These are phyloP conservation scores for Chalciporus pseudorubinellus DNA, from an alignment of 768 basidiomycete genomes.

Conservation along the genomic window DNA sequence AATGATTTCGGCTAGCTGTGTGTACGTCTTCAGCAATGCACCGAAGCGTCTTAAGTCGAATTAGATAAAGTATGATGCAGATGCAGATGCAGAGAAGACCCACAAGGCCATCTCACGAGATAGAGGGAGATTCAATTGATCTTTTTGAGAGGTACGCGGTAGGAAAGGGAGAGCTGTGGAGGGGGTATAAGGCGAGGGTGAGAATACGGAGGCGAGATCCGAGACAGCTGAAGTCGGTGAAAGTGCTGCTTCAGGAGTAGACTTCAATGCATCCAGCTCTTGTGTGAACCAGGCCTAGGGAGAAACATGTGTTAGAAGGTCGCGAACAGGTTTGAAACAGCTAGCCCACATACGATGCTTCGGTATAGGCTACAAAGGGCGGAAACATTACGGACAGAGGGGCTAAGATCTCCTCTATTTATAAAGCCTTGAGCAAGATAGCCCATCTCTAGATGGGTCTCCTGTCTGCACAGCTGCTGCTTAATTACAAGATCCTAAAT, in stretches of 20 bases:
- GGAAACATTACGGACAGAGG: slow-evolving; percentile 67
- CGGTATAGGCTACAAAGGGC: slow-evolving; percentile 78
- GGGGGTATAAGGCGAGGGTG: slow-evolving; percentile 38
- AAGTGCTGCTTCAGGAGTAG: slow-evolving; percentile 46
- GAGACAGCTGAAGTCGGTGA: slow-evolving; percentile 49
- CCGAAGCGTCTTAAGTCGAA: slow-evolving; percentile 72
- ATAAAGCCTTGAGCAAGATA: slow-evolving; percentile 57
- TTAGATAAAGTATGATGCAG: not conserved
- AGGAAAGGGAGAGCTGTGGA: slow-evolving; percentile 47
- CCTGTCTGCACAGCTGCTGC: slow-evolving; percentile 65
- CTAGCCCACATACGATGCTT: slow-evolving; percentile 65
- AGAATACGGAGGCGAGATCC: slow-evolving; percentile 45
- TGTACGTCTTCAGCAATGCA: slow-evolving; percentile 85
- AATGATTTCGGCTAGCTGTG: slow-evolving; percentile 83
- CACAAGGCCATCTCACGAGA: slow-evolving; percentile 89
- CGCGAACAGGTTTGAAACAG: not conserved
- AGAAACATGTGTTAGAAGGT: slow-evolving; percentile 4
- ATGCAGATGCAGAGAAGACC: slow-evolving; percentile 26
- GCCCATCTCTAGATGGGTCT: slow-evolving; percentile 74
- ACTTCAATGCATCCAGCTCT: slow-evolving; percentile 67
- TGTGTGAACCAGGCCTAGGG: slow-evolving; percentile 80
- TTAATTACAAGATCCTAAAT: slow-evolving; percentile 43
- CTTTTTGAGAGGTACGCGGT: slow-evolving; percentile 37
- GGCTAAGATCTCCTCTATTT: slow-evolving; percentile 61
- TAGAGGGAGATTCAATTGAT: slow-evolving; percentile 67